Base-by-base conservation (phyloP, 768 basidiomycete species). In the Phaffia tasmanica region DNA sequence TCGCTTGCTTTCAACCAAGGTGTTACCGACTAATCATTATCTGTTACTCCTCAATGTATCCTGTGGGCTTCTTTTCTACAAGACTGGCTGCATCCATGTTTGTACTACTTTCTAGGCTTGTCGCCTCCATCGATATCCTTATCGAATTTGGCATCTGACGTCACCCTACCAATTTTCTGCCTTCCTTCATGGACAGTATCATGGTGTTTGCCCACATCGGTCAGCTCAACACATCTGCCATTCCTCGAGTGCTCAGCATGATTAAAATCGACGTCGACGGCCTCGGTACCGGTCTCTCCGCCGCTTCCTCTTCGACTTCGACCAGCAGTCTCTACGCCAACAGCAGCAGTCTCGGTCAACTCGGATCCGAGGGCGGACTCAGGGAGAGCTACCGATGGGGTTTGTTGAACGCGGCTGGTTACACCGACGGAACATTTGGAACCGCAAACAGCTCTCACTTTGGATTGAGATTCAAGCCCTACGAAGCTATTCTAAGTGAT, bases 341-440 rank as follows among this genome's bases (percentile, higher is more conserved):
- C 30, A 42, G 53, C 23, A 27, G 42, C 29, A 63, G 50, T 56
- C 30, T 62, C 53, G 25, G 55, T 2, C 32, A 54, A 1, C 66
- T 67, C 56, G 66, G 66, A 18, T 19, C 55, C 1, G 23, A 23
- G 3, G 61, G 42, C 15, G 66, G 66, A 11, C 55, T 67, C 7
- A 54, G 60, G 27, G 49, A 67, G 46, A 19, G 35, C n/a, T 67
- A 67, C 66, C 15, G 48, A 7, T 67, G 54, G 53, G 66, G 66
- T 4, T 50, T 63, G 35, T 30, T 67, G 23, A 55, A 55, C 56
- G 32, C 19, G 29, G 62, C 61, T 27, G 66, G 66, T 9, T 67
- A 62, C 66, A 55, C 62, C 32, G 56, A 29, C 27, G 56, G 32
- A 18, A 61, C 50, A 18, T 25, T 14, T 54, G 27, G 1, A 54